Base-by-base conservation (phyloP, 108 stramenopile genomes). In the Phaeodactylum tricornutum region DNA sequence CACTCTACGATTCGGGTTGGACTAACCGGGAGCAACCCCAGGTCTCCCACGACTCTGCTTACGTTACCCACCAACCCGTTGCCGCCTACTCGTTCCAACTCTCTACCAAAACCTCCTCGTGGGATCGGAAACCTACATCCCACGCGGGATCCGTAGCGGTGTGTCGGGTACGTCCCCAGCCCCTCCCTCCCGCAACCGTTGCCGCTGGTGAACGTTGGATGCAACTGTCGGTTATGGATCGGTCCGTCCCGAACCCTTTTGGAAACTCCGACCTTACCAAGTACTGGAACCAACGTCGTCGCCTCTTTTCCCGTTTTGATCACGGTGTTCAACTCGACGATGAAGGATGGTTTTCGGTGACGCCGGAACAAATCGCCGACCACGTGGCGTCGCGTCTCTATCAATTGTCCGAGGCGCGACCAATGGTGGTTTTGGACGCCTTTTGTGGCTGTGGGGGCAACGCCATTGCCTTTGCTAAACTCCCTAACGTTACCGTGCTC, bases 401-500 rank as follows among this genome's bases (percentile, higher is more conserved):
- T 4, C 29, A 58, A 6, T 26, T 48, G 2, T 29, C 26, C 2
- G 4, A 11, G 22, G 19, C 14, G n/a, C 9, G 31, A 16, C 50
- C 48, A 8, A 15, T 59, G 8, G 50, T 66, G 0, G 62, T 89
- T 12, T 38, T 90, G 29, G 88, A 90, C 57, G 63, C 71, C 12
- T 90, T 90, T 61, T 83, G 84, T 67, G 88, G 88, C 22, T 82
- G 81, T 53, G 88, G 88, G 21, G 88, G 88, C 4, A 90, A 90
- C 59, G 62, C 73, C 6, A 82, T 90, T 46, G 84, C 81, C 9
- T 90, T 90, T 69, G 71, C 66, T 12, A 30, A 35, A 28, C 26
- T 30, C 25, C 26, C 47, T 3, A 29, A 25, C 19, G 11, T 21
- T 17, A 8, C 34, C 4, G 86, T 97, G 0, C 62, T 94, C 23